phyloP scores from a whole-genome alignment of 495 filamentous ascomycete species.

The Podospora fimiseda region DNA sequence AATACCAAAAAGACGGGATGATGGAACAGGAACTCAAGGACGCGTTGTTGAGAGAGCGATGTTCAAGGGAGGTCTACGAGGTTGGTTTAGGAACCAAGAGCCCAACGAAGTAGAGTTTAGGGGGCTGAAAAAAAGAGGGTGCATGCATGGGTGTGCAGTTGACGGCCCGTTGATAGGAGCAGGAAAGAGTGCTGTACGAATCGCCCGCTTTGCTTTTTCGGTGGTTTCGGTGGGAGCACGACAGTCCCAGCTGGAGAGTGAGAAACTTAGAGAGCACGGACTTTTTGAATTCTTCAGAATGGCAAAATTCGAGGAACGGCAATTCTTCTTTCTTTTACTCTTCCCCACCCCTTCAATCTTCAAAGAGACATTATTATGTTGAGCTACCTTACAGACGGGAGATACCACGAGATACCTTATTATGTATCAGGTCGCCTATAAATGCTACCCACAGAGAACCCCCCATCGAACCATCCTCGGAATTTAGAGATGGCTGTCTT shows the following conservation, averaged over 20 bases:
- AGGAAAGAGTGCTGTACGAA: conserved; percentile 3
- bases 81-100: conserved; percentile 1
- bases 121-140: conserved; percentile 10
- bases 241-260: conserved; percentile 7
- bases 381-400: too few species aligned
- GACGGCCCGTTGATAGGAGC: conserved; percentile 12
- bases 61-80: not conserved
- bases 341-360: too few species aligned
- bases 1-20: too few species aligned
- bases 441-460: not conserved
- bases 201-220: too few species aligned
- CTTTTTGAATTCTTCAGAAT: too few species aligned
- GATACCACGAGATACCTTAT: too few species aligned
- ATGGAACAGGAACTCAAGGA: not conserved
- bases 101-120: conserved; percentile 16
- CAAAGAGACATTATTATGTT: too few species aligned
- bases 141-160: conserved; percentile 10
- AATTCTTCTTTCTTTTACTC: too few species aligned
- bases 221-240: conserved; percentile 7
- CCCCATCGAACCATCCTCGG: not conserved
- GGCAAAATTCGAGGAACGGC: too few species aligned
- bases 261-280: too few species aligned
- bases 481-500: conserved; percentile 3
- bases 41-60: too few species aligned
- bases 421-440: too few species aligned